Conservation (phyloP, 805 yeast genomes). For the Yarrowia bubula region DNA sequence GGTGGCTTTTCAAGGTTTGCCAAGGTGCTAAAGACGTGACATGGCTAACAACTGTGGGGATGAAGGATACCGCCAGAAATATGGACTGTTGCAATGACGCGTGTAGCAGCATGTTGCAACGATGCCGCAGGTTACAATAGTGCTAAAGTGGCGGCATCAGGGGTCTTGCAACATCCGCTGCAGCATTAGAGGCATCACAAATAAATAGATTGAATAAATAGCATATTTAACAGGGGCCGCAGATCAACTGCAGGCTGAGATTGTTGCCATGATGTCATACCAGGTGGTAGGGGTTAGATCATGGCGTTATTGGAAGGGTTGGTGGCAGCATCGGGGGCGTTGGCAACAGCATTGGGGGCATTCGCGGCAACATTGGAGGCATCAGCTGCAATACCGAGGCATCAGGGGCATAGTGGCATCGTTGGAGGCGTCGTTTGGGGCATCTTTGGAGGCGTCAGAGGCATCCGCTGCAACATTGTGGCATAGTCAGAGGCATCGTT, state of each 20-base stretch:
- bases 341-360: neutral
- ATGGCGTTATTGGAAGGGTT: too few relatives aligned
- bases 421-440: too few relatives aligned
- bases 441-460: neutral
- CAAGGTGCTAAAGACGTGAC: neutral
- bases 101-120: neutral
- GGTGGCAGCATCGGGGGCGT: neutral
- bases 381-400: too few relatives aligned
- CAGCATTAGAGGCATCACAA: neutral
- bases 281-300: neutral
- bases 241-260: neutral
- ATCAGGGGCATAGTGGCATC: too few relatives aligned
- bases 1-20: slow-evolving; percentile 11
- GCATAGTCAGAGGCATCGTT: neutral
- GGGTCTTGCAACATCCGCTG: too few relatives aligned
- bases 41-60: neutral
- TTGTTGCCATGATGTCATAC: neutral
- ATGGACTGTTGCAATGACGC: neutral
- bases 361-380: too few relatives aligned
- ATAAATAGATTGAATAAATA: slow-evolving; percentile 17
- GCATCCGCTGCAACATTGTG: neutral
- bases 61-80: neutral
- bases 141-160: too few relatives aligned
- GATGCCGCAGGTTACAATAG: too few relatives aligned
- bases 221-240: slow-evolving; percentile 21